Percentiles rank a stretch among this genome's conserved stretches.
Evolutionary conservation across 2,329 filamentous ascomycete genomes (phyloP).

Genomic region (Alternaria viburni): DNA sequence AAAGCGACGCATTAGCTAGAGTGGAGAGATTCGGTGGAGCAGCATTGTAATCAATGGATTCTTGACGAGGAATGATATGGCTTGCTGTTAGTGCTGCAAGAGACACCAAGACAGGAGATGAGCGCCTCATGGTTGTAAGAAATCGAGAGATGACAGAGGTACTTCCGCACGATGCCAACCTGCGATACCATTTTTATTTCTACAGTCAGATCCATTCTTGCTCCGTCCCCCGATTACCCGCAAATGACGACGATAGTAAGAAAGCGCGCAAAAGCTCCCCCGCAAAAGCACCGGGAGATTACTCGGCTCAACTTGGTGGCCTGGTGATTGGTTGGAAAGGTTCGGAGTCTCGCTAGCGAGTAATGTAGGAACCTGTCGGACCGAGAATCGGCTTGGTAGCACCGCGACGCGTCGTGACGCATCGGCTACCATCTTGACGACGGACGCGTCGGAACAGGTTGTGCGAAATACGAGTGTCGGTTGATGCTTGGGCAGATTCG

Average conservation of each 20-base stretch:
- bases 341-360: neutral
- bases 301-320: neutral
- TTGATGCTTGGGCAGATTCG: neutral
- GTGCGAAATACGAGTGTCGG: neutral
- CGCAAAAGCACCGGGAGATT: constrained; percentile 4
- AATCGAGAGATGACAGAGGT: neutral
- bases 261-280: constrained; percentile 2
- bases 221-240: neutral
- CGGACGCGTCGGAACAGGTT: neutral
- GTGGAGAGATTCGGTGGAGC: constrained; percentile 29
- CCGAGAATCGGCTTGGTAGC: neutral
- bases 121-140: constrained; percentile 5
- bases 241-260: constrained; percentile 8
- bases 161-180: neutral
- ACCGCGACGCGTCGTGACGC: neutral
- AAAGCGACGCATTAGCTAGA: constrained; percentile 21
- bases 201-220: neutral
- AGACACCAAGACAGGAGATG: neutral
- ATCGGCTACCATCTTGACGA: neutral
- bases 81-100: constrained; percentile 3
- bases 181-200: constrained; percentile 2
- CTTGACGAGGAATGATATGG: constrained; percentile 14
- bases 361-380: neutral
- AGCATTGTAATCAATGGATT: constrained; percentile 18
- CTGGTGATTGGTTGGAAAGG: neutral